Conservation (phyloP, 495 filamentous ascomycete species). For the Penicillium herquei region DNA sequence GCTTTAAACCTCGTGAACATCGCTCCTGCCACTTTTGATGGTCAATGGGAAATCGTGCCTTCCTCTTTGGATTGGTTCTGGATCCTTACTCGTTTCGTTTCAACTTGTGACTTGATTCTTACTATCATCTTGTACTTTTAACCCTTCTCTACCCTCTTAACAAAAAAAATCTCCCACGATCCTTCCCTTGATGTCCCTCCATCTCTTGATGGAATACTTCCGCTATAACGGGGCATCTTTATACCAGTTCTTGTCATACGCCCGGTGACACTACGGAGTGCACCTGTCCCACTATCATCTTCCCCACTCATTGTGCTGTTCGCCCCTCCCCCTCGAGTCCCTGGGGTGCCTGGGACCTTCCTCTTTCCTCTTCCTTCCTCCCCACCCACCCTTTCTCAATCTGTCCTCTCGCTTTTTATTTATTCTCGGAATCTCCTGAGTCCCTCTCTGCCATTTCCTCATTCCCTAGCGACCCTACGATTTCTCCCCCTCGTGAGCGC, state of each 20-base stretch:
- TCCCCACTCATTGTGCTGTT: slow-evolving; percentile 20
- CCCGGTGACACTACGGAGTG: slow-evolving; percentile 13
- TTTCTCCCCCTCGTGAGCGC: slow-evolving; percentile 14
- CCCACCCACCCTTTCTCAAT: slow-evolving; percentile 3
- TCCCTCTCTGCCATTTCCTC: neutral
- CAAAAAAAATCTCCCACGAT: neutral
- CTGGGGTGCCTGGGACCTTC: slow-evolving; percentile 6
- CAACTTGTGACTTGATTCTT: neutral
- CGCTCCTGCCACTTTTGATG: slow-evolving; percentile 10
- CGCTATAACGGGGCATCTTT: neutral
- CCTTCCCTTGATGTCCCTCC: neutral
- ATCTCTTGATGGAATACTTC: slow-evolving; percentile 1
- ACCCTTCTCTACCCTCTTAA: neutral
- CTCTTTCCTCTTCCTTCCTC: neutral
- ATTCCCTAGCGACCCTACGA: neutral
- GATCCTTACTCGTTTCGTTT: too few species aligned
- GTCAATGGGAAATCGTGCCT: neutral
- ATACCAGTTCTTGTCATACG: slow-evolving; percentile 6
- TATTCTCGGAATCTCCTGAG: neutral
- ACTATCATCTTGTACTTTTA: neutral
- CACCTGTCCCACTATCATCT: slow-evolving; percentile 23
- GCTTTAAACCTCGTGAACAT: slow-evolving; percentile 17
- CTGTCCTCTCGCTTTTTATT: slow-evolving; percentile 3
- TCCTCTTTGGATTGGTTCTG: neutral
- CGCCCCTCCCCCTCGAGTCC: slow-evolving; percentile 14